These are phyloP conservation scores for Nakazawaea wyomingensis DNA, from an alignment of 805 yeast species.

Conservation along the genomic window DNA sequence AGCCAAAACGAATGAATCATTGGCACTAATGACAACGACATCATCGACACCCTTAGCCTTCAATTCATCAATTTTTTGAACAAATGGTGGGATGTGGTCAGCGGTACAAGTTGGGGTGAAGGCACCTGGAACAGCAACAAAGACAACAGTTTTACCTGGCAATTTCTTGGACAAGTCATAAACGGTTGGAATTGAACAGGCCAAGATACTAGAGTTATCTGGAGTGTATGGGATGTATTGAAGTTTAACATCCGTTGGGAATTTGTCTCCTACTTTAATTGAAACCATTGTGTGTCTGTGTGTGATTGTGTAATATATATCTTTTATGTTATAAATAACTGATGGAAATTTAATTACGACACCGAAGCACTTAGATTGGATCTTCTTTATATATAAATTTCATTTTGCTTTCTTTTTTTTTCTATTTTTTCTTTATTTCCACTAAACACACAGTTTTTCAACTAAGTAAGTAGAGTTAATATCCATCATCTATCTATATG, in stretches of 20 bases:
- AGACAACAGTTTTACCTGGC: slow-evolving; percentile 33
- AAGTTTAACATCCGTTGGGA: slow-evolving; percentile 28
- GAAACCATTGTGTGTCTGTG: slow-evolving; percentile 6
- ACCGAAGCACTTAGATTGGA: no score
- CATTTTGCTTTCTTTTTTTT: no score
- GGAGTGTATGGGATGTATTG: slow-evolving; percentile 38
- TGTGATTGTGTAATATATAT: not conserved
- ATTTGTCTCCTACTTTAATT: slow-evolving; percentile 16
- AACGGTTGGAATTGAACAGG: slow-evolving; percentile 34
- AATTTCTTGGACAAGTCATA: slow-evolving; percentile 31
- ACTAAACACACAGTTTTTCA: no score
- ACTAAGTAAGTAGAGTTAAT: no score
- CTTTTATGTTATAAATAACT: no score
- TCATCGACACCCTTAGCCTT: slow-evolving; percentile 34
- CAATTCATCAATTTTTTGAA: slow-evolving; percentile 29
- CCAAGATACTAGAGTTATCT: slow-evolving; percentile 29
- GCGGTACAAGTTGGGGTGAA: slow-evolving; percentile 77
- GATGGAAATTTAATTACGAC: no score
- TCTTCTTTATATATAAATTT: no score
- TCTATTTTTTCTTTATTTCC: no score
- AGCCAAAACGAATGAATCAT: slow-evolving; percentile 35
- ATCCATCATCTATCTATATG: no score
- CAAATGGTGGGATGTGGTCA: slow-evolving; percentile 35
- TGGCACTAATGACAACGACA: slow-evolving; percentile 33
- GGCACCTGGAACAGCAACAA: slow-evolving; percentile 70